A percentile compares a stretch with the other conserved stretches of the same genome.
These are phyloP conservation scores for Fermentozyma sake DNA, from an alignment of 1,139 yeast species.

Conservation along the genomic window DNA sequence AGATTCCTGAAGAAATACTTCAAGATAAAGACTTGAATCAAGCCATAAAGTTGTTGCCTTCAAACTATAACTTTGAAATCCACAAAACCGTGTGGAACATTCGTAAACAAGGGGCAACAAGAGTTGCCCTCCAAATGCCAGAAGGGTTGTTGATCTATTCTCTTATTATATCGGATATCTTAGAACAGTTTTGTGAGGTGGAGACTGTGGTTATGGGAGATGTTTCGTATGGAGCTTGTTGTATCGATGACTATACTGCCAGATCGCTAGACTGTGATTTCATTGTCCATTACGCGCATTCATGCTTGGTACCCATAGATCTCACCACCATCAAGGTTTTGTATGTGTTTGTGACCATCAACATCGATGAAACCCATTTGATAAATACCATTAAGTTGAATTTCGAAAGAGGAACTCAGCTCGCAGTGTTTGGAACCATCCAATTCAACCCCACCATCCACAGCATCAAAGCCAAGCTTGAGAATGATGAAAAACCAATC, in stretches of 20 bases:
- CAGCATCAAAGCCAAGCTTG: conserved; percentile 59
- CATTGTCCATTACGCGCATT: conserved; percentile 94
- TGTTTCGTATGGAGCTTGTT: conserved; percentile 97
- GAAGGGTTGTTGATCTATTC: conserved; percentile 91
- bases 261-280: conserved; percentile 89
- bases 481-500: conserved; percentile 49
- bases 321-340: conserved; percentile 84
- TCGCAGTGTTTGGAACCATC: conserved; percentile 90
- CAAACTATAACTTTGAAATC: conserved; percentile 90
- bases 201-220: conserved; percentile 98
- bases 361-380: conserved; percentile 79
- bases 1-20: conserved; percentile 84
- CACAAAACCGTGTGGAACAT: conserved; percentile 96
- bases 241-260: conserved; percentile 96
- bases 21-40: conserved; percentile 75
- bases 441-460: conserved; percentile 96
- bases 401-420: conserved; percentile 55
- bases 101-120: conserved; percentile 60
- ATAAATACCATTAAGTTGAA: conserved; percentile 71
- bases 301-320: conserved; percentile 94
- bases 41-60: conserved; percentile 77
- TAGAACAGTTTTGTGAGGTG: conserved; percentile 84
- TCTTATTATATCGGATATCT: conserved; percentile 78
- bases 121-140: conserved; percentile 95
- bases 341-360: conserved; percentile 92